Conservation (phyloP, 805 yeast genomes). For the Candida rishiriensis region DNA sequence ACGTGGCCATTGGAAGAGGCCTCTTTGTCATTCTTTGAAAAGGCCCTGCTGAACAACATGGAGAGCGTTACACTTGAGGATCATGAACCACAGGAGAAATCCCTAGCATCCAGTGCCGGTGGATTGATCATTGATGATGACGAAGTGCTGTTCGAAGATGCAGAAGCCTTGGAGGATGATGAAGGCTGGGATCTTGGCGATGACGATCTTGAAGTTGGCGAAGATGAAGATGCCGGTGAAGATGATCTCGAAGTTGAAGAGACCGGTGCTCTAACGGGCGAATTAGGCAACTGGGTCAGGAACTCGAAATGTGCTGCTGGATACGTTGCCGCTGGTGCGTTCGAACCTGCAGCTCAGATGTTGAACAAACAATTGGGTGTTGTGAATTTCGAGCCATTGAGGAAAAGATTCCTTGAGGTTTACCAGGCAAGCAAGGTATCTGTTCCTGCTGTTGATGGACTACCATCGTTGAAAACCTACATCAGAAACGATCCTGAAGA, state of each 20-base stretch:
- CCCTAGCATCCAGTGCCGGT: background rate
- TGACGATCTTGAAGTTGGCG: slow-evolving; percentile 66
- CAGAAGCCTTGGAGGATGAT: slow-evolving; percentile 52
- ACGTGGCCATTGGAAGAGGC: slow-evolving; percentile 85
- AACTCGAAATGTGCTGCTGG: slow-evolving; percentile 88
- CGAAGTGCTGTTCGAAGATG: slow-evolving; percentile 33
- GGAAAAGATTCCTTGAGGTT: slow-evolving; percentile 76
- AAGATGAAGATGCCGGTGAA: slow-evolving; percentile 34
- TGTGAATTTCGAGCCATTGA: slow-evolving; percentile 81
- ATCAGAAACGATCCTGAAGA: slow-evolving; percentile 65
- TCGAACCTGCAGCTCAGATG: slow-evolving; percentile 92
- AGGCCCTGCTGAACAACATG: slow-evolving; percentile 72
- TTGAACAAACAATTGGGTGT: slow-evolving; percentile 87
- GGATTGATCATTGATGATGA: slow-evolving; percentile 30
- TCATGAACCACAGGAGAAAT: slow-evolving; percentile 12
- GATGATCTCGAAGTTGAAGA: slow-evolving; percentile 28
- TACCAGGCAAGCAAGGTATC: slow-evolving; percentile 76
- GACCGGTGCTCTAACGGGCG: slow-evolving; percentile 42
- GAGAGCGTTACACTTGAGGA: slow-evolving; percentile 58
- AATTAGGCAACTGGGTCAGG: slow-evolving; percentile 77
- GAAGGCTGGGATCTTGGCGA: slow-evolving; percentile 82
- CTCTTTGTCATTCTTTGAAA: slow-evolving; percentile 76
- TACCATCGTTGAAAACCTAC: slow-evolving; percentile 65
- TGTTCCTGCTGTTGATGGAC: slow-evolving; percentile 67
- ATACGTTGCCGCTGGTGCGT: slow-evolving; percentile 93